Base-by-base conservation (phyloP, 371 early-diverging fungal genomes). In the Mucor circinelloides region DNA sequence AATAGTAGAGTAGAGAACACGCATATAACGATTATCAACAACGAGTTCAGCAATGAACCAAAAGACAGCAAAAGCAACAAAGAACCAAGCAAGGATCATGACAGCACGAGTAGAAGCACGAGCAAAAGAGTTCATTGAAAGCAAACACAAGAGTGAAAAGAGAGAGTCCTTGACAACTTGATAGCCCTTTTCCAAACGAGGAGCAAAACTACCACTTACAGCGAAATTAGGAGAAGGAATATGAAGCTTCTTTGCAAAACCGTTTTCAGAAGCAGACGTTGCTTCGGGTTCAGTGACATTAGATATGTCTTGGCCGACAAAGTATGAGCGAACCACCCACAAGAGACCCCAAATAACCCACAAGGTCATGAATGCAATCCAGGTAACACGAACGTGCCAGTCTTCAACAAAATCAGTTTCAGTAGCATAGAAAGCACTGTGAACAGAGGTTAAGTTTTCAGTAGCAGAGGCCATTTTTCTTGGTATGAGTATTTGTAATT, bases 111-210 rank as follows among this genome's bases (percentile, higher is more conserved):
- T 71, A 13, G 68, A 64, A 19, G 70, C 80, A 50, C 75, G 75
- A 34, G 69, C 80, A 60, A 80, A 66, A 3, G 75, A 73, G 58
- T 80, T 80, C 19, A 80, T 44, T 3, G 64, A 54, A 30, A 77
- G 58, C 25, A 74, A 69, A 27, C 73, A 72, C 12, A 80, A 52
- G 7, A 72, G 61, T 31, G 67, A 60, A 46, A 68, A 48, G 2
- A 68, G 28, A 9, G 50, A 31, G 31, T 70, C 67, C 36, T 60
- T 62, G 15, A 70, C 54, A 17, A 66, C 9, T 48, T 66, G 62
- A 58, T 66, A 40, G 8, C 61, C 66, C 44, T 59, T 48, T 9
- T 66, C 63, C 6, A 70, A 12, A 13, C 66, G 63, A 36, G 6
- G n/a, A 21, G 52, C 28, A 34, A 61, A 61, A 9, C 30, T 28